These are phyloP conservation scores for Apophysomyces sp. DNA, from an alignment of 371 early-diverging fungal species.

Conservation along the genomic window DNA sequence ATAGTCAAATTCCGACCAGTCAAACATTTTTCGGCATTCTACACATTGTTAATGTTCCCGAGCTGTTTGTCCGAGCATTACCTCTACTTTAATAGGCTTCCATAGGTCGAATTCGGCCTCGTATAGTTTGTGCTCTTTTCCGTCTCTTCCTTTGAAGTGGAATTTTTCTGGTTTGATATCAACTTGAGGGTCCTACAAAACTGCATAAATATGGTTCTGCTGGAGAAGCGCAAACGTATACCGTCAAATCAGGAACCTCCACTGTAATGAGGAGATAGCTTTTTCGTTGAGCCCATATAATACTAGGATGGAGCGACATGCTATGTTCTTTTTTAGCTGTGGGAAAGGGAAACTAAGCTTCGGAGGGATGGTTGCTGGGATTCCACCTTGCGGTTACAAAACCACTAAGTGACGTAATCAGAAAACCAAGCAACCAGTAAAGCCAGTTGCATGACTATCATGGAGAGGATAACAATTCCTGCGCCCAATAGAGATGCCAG, in stretches of 20 bases:
- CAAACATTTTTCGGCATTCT: constrained; percentile 68
- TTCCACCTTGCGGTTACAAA: too few species aligned
- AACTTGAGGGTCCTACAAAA: constrained; percentile 44
- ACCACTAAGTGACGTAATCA: too few species aligned
- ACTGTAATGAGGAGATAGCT: constrained; percentile 87
- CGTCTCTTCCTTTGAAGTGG: constrained; percentile 59
- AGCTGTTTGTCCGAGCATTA: constrained; percentile 13
- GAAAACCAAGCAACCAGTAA: too few species aligned
- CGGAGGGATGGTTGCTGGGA: too few species aligned
- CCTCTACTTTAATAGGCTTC: constrained; percentile 72
- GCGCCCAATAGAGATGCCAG: too few species aligned
- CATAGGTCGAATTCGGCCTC: constrained; percentile 76
- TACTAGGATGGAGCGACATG: constrained; percentile 63
- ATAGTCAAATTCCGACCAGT: constrained; percentile 68
- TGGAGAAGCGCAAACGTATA: constrained; percentile 9
- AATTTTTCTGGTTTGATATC: constrained; percentile 59
- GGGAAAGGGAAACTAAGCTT: background rate
- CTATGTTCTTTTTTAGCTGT: background rate
- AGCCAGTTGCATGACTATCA: too few species aligned
- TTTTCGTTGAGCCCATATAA: constrained; percentile 93
- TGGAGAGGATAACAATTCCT: too few species aligned
- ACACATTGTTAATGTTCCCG: background rate
- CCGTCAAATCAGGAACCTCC: constrained; percentile 73
- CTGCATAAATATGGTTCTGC: background rate
- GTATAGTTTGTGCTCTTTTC: constrained; percentile 68